phyloP scores from a whole-genome alignment of 306 rosid species.

The apple (Malus domestica) region DNA sequence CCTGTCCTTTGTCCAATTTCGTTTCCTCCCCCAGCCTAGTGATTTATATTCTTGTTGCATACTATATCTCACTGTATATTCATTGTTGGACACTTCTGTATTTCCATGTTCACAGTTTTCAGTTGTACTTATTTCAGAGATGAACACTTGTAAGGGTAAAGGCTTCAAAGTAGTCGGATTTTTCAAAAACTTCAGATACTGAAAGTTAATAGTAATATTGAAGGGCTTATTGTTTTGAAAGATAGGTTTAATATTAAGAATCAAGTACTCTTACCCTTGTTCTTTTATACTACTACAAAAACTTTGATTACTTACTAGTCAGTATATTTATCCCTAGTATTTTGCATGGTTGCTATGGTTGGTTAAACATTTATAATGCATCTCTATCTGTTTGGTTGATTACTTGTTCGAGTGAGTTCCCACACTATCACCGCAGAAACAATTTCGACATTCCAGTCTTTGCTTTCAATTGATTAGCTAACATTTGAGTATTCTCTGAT shows the following conservation, averaged over 20 bases:
- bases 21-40: not conserved
- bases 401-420: not conserved
- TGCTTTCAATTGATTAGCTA: not conserved
- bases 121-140: not conserved
- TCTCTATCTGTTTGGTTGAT: not conserved
- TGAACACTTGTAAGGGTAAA: not conserved
- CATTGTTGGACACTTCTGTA: not conserved
- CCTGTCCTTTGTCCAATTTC: not conserved
- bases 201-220: not conserved
- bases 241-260: not conserved
- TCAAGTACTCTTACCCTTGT: not conserved
- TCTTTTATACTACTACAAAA: too few relatives aligned
- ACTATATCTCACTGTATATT: not conserved
- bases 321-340: not conserved
- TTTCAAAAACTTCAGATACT: not conserved
- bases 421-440: not conserved
- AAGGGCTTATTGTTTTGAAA: not conserved
- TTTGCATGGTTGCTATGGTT: not conserved
- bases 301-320: not conserved
- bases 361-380: not conserved
- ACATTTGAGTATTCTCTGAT: not conserved
- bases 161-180: not conserved
- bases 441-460: not conserved
- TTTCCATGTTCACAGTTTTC: not conserved
- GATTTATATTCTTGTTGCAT: not conserved